Evolutionary conservation across 441 rosid species (phyloP).

Genomic region (Adansonia madagascariensis): DNA sequence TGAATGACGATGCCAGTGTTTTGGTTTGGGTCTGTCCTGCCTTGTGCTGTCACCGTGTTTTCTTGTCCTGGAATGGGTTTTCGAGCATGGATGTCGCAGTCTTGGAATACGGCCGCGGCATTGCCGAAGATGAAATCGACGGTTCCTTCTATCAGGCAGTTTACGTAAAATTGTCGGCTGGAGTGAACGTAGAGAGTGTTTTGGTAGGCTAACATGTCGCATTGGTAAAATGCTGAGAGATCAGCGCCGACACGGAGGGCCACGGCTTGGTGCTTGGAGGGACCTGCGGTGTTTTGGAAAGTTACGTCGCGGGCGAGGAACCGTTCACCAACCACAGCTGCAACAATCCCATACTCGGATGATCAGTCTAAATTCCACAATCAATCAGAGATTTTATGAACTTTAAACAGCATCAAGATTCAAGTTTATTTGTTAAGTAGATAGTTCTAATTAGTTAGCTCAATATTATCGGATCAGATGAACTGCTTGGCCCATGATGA

Average conservation of each 20-base stretch:
- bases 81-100: slow-evolving; percentile 83
- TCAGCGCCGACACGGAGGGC: slow-evolving; percentile 79
- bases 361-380: not conserved
- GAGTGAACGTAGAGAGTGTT: slow-evolving; percentile 84
- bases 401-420: not conserved
- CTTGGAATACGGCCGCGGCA: slow-evolving; percentile 63
- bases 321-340: slow-evolving; percentile 73
- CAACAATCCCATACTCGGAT: slow-evolving; percentile 18
- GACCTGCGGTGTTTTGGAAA: slow-evolving; percentile 80
- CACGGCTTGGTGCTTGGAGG: slow-evolving; percentile 85
- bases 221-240: slow-evolving; percentile 62
- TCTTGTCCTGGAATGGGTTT: slow-evolving; percentile 66
- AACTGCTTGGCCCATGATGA: too few relatives aligned
- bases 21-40: slow-evolving; percentile 74
- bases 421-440: too few relatives aligned
- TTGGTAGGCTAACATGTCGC: slow-evolving; percentile 75
- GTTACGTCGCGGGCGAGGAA: slow-evolving; percentile 74
- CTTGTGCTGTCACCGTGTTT: slow-evolving; percentile 86
- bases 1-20: slow-evolving; percentile 82
- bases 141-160: slow-evolving; percentile 67
- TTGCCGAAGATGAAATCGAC: slow-evolving; percentile 86
- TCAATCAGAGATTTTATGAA: not conserved
- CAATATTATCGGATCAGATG: too few relatives aligned
- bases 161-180: slow-evolving; percentile 64
- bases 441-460: too few relatives aligned